These are phyloP conservation scores for Eudorina sp. DNA, from an alignment of 139 green algal species.

Conservation along the genomic window DNA sequence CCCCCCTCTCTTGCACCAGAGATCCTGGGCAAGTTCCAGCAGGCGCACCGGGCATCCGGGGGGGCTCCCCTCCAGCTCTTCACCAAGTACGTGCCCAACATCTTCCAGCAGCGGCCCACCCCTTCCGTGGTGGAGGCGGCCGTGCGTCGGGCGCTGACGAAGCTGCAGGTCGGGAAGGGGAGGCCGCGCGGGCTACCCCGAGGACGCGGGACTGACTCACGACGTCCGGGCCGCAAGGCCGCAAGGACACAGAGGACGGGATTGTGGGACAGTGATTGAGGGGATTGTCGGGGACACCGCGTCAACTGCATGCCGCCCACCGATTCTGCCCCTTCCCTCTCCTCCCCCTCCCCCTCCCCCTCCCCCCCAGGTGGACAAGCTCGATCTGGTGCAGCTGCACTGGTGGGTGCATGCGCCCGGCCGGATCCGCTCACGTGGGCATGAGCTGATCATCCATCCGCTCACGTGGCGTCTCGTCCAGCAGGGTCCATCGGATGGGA, in stretches of 20 bases:
- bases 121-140: conserved; percentile 58
- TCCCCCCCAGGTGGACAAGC: conserved; percentile 52
- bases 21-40: conserved; percentile 62
- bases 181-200: no score
- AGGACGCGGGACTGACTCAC: no score
- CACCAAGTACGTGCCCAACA: conserved; percentile 70
- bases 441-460: no score
- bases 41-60: conserved; percentile 10
- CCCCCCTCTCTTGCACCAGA: neutral
- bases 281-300: no score
- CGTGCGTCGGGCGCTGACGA: conserved; percentile 42
- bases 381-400: conserved; percentile 85
- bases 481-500: no score
- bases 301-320: no score
- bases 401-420: no score
- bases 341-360: neutral
- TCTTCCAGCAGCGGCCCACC: conserved; percentile 56
- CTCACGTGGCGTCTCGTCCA: no score
- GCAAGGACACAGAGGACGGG: no score
- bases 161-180: conserved; percentile 58
- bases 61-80: conserved; percentile 60
- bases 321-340: conserved; percentile 3
- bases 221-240: no score
- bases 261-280: no score
- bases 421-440: no score